Evolutionary conservation across 2,329 filamentous ascomycete genomes (phyloP).

Genomic region (Zymoseptoria ardabiliae): DNA sequence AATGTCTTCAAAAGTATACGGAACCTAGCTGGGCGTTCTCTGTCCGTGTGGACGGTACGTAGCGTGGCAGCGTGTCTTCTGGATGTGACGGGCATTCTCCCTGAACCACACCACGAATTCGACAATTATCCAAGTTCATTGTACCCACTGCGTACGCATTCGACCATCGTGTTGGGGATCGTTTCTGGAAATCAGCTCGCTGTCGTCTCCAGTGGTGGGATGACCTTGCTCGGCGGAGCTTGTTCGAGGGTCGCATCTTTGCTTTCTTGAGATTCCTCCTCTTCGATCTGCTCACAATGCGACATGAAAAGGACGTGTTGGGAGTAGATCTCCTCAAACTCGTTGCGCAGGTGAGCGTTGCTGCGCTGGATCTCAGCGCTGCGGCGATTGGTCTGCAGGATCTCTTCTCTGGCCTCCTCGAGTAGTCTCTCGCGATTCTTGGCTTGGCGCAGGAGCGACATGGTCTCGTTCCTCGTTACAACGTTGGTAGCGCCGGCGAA

Average conservation of each 20-base stretch:
- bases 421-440: neutral
- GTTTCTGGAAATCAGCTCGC: neutral
- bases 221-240: neutral
- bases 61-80: too few species aligned
- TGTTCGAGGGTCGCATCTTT: neutral
- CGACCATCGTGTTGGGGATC: neutral
- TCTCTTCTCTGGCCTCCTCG: neutral
- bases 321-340: slow-evolving; percentile 1
- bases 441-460: neutral
- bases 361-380: neutral
- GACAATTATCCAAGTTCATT: neutral
- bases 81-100: too few species aligned
- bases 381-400: neutral
- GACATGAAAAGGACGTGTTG: neutral
- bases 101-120: neutral
- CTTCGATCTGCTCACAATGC: neutral
- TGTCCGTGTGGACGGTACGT: too few species aligned
- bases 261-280: neutral
- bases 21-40: too few species aligned
- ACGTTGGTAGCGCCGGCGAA: slow-evolving; percentile 3
- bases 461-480: slow-evolving; percentile 1
- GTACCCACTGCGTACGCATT: neutral
- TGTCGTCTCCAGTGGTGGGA: neutral
- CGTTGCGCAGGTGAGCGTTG: neutral
- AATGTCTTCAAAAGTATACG: too few species aligned